A percentile compares a stretch with the other conserved stretches of the same genome.
Conservation (phyloP, 75 land plant genomes). For the Cupressus sempervirens region DNA sequence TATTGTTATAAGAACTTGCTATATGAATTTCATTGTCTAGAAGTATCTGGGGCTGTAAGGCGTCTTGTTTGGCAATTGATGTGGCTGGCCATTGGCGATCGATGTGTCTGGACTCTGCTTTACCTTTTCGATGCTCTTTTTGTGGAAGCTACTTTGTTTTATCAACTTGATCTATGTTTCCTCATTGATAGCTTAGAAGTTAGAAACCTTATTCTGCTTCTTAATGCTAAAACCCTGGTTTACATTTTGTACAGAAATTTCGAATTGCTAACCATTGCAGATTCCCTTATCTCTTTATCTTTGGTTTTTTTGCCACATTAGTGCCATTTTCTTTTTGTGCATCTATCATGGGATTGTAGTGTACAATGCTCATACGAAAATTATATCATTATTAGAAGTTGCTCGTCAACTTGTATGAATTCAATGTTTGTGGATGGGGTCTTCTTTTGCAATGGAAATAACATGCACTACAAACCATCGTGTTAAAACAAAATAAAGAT, state of each 20-base stretch:
- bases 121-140: not conserved
- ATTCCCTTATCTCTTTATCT: not conserved
- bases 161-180: no score
- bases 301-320: not conserved
- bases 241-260: not conserved
- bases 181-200: not conserved
- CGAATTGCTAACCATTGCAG: not conserved
- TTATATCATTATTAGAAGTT: not conserved
- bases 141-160: not conserved
- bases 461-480: no score
- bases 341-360: not conserved
- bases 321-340: not conserved
- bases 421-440: not conserved
- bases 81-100: not conserved
- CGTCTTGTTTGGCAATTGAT: not conserved
- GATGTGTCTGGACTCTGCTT: no score
- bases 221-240: not conserved
- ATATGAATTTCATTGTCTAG: not conserved
- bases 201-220: not conserved
- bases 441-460: not conserved
- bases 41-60: not conserved
- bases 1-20: not conserved
- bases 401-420: not conserved
- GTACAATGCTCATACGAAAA: not conserved
- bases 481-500: no score